Evolutionary conservation across 1,284 basidiomycete genomes (phyloP).

Genomic region (Heterobasidion annosum): DNA sequence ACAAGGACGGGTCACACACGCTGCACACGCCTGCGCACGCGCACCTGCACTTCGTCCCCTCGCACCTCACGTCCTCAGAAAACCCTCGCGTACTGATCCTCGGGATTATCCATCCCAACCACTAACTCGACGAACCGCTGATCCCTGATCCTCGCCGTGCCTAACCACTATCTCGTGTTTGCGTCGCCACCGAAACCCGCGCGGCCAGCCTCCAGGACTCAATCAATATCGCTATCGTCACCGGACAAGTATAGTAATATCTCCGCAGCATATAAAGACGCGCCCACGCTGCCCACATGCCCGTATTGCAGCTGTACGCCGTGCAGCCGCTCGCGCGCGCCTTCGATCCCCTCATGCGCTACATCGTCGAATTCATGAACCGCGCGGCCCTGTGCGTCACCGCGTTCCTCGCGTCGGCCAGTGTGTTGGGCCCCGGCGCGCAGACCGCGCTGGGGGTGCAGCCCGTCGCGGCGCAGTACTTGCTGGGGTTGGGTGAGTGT

Average conservation of each 20-base stretch:
- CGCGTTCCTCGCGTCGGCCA: conserved; percentile 1
- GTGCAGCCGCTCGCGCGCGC: not conserved
- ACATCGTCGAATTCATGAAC: not conserved
- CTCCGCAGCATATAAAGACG: not conserved
- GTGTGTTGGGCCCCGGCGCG: not conserved
- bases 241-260: too few species aligned
- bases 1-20: not conserved
- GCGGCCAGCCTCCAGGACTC: too few species aligned
- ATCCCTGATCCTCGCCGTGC: too few species aligned
- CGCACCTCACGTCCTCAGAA: too few species aligned
- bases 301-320: conserved; percentile 2
- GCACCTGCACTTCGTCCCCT: too few species aligned
- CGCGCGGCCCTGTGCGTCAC: conserved; percentile 1
- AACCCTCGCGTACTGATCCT: too few species aligned
- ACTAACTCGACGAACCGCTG: too few species aligned
- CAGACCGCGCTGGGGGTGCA: not conserved
- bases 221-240: too few species aligned
- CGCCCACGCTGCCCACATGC: not conserved
- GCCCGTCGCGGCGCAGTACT: not conserved
- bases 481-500: conserved; percentile 2
- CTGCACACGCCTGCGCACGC: too few species aligned
- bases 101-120: too few species aligned
- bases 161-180: too few species aligned
- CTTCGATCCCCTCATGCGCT: not conserved
- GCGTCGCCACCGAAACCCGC: too few species aligned